Base-by-base conservation (phyloP, 305 asterid genomes). In the Solanum aculeatissimum region DNA sequence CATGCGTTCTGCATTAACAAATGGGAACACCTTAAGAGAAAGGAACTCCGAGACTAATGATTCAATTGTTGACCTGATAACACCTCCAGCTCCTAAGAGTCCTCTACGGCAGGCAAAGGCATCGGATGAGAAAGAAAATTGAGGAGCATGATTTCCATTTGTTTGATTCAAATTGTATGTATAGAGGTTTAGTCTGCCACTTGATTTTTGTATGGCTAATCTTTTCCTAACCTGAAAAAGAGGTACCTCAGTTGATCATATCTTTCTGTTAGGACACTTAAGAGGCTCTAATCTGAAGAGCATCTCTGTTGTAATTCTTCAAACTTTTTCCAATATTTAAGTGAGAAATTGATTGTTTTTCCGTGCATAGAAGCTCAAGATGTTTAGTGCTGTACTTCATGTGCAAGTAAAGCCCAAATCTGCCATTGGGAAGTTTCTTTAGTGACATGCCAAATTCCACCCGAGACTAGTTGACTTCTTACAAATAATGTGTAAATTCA, bases 111-210 rank as follows among this genome's bases (percentile, higher is more conserved):
- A 86, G 65, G 87, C 88, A 13, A 89, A 84, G 86, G 47, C 87
- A 3, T 85, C 87, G 68, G 86, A 86, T 27, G 98, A 92, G 60
- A 92, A 95, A 91, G 98, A 93, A 89, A 96, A 93, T 87, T 87
- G 84, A 84, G 91, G 88, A 47, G 51, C 57, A 32, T 92, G 83
- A 69, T 80, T 49, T 9, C 35, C 8, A 16, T 77, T 49, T 77
- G 45, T 77, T 27, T 6, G 12, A 51, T 53, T 29, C 65, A 49
- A 16, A 27, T 27, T 77, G 12, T 29, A 77, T 77, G 82, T 77
- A 77, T 49, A 77, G 51, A 40, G 63, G 47, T 69, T 60, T 54
- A 51, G 14, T 49, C 42, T 60, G 84, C 84, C 70, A 42, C 70
- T 63, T 14, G 60, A 47, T 66, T 25, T 82, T 65, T 65, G 42